These are phyloP conservation scores for Kazachstania kunashirensis DNA, from an alignment of 805 yeast genomes.

Conservation along the genomic window DNA sequence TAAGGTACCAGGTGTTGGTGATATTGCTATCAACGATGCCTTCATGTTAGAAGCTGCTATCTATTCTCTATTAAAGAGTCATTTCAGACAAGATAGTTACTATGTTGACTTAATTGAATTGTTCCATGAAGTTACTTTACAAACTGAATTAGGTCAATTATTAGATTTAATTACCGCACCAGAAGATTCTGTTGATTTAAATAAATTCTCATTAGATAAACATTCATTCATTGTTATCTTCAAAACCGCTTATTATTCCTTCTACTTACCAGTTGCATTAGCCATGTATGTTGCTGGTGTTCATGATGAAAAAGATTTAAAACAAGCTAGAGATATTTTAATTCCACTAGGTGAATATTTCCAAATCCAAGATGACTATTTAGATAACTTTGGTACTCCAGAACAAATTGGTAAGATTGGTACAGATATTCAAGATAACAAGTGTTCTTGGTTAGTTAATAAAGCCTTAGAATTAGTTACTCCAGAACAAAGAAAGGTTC, in stretches of 20 bases:
- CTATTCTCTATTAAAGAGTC: conserved; percentile 77
- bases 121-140: conserved; percentile 95
- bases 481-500: conserved; percentile 69
- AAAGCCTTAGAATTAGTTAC: conserved; percentile 69
- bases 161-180: conserved; percentile 95
- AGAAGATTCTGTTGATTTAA: conserved; percentile 83
- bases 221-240: conserved; percentile 92
- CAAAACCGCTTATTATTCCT: conserved; percentile 96
- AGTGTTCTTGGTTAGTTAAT: conserved; percentile 96
- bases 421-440: conserved; percentile 96
- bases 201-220: conserved; percentile 76
- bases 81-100: conserved; percentile 72
- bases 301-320: conserved; percentile 57
- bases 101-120: conserved; percentile 86
- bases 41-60: conserved; percentile 95
- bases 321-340: conserved; percentile 79
- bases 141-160: conserved; percentile 94
- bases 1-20: conserved; percentile 65
- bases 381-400: conserved; percentile 96
- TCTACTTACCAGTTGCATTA: conserved; percentile 93
- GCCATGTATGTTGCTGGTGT: conserved; percentile 92
- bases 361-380: conserved; percentile 96
- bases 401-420: conserved; percentile 97
- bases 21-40: conserved; percentile 93
- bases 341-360: conserved; percentile 96